Conservation (phyloP, 306 rosid genomes). For the Hylodesmum podocarpum region DNA sequence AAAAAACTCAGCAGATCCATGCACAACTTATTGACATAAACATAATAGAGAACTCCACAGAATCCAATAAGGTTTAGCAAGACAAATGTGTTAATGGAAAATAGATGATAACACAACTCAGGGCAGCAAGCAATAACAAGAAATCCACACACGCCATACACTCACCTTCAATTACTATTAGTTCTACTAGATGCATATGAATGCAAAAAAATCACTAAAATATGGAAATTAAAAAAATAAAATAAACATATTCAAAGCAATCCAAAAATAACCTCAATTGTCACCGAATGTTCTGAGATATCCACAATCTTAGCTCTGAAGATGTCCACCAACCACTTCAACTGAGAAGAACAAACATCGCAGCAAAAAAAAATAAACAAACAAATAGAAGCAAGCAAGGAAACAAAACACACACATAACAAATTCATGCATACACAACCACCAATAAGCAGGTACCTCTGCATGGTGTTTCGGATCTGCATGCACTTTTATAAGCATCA, state of each 20-base stretch:
- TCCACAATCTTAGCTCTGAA: constrained; percentile 81
- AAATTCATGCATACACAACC: background rate
- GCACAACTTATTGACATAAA: background rate
- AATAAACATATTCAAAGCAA: background rate
- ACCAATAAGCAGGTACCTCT: constrained; percentile 48
- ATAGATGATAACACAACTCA: background rate
- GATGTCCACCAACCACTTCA: constrained; percentile 73
- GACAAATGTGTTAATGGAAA: background rate
- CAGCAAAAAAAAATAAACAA: background rate
- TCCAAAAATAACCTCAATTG: constrained; percentile 61
- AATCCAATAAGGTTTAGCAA: background rate
- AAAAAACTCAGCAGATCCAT: too few relatives aligned
- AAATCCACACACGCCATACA: background rate
- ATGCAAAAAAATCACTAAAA: background rate
- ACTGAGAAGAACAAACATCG: constrained; percentile 50
- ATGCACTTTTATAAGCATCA: constrained; percentile 70
- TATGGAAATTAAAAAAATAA: background rate
- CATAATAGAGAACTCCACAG: constrained; percentile 6
- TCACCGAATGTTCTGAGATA: constrained; percentile 64
- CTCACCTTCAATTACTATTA: background rate
- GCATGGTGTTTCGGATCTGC: constrained; percentile 49
- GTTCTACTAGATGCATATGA: background rate
- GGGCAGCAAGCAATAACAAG: background rate
- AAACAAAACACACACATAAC: background rate
- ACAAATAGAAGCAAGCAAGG: constrained; percentile 12